Base-by-base conservation (phyloP, 768 basidiomycete genomes). In the Russula sp. region DNA sequence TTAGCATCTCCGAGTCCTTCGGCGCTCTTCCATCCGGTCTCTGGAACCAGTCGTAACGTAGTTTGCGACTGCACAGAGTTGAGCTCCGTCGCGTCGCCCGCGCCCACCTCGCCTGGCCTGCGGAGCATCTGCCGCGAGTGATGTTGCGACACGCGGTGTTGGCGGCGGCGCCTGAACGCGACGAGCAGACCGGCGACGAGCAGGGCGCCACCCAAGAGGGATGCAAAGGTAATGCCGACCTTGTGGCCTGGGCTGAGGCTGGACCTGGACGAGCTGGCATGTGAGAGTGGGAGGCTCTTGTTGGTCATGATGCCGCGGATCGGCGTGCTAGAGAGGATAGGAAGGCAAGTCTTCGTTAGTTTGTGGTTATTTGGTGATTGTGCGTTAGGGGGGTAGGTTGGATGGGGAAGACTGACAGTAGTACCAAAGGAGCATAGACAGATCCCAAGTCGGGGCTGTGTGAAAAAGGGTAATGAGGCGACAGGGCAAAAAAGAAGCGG, bases 401-500 rank as follows among this genome's bases (percentile, higher is more conserved):
- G 2, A n/a, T 7, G 14, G 18, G 36, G n/a, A 7, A 0, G n/a
- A 56, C 65, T 39, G 16, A 65, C 65, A 35, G 42, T 22, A 54
- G 56, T 9, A 48, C 34, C 22, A 65, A 38, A 29, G 58, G 58
- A 3, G 61, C 65, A 41, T 58, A 63, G 18, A 49, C 54, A 3
- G 65, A 58, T 25, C 65, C 65, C 25, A 64, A 45, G 14, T 64
- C 54, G 1, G 65, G 56, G 61, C 65, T 65, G 47, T 35, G 25
- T 25, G 36, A 14, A 43, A 18, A 18, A 13, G 22, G 22, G 18
- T 25, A 35, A 53, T 25, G 50, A 42, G 32, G 20, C 13, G 36
- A n/a, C 32, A 13, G 6, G 18, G 16, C 2, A 4, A 18, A 7
- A 18, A 38, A 39, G 39, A 32, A n/a, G 13, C 7, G 18, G 39